phyloP scores from a whole-genome alignment of 371 early-diverging fungal species.

The Mucor irregularis region DNA sequence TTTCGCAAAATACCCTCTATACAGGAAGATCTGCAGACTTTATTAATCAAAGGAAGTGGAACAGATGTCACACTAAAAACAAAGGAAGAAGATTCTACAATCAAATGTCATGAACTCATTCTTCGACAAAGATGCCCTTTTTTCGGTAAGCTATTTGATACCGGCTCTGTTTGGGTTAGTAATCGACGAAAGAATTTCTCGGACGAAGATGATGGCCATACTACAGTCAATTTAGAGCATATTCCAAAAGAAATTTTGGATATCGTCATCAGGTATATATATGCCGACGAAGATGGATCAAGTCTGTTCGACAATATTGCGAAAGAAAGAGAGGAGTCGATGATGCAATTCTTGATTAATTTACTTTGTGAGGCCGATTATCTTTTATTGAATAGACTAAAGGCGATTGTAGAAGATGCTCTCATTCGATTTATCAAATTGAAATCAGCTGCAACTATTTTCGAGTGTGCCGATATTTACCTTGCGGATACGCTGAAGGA shows the following conservation, averaged over 20 bases:
- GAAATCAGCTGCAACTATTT: constrained; percentile 49
- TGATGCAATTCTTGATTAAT: constrained; percentile 53
- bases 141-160: constrained; percentile 60
- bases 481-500: constrained; percentile 49
- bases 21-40: constrained; percentile 1
- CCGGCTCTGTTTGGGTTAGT: constrained; percentile 55
- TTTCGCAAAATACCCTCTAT: constrained; percentile 14
- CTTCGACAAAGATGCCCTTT: constrained; percentile 66
- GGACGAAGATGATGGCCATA: background rate
- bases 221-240: constrained; percentile 53
- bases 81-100: constrained; percentile 14
- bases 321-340: constrained; percentile 46
- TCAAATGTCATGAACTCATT: constrained; percentile 58
- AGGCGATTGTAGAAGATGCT: constrained; percentile 52
- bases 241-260: constrained; percentile 44
- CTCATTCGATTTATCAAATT: constrained; percentile 53
- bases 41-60: constrained; percentile 5
- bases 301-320: constrained; percentile 41
- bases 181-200: constrained; percentile 24
- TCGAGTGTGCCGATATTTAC: constrained; percentile 61
- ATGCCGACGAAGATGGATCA: constrained; percentile 44
- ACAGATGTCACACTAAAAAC: constrained; percentile 48
- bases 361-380: constrained; percentile 68
- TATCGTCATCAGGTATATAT: constrained; percentile 54
- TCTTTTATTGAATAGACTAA: constrained; percentile 58